Evolutionary conservation across 2,329 filamentous ascomycete genomes (phyloP), one percentile per base, ranked within the genome.

Genomic region (Phyllosticta paracitricarpa): DNA sequence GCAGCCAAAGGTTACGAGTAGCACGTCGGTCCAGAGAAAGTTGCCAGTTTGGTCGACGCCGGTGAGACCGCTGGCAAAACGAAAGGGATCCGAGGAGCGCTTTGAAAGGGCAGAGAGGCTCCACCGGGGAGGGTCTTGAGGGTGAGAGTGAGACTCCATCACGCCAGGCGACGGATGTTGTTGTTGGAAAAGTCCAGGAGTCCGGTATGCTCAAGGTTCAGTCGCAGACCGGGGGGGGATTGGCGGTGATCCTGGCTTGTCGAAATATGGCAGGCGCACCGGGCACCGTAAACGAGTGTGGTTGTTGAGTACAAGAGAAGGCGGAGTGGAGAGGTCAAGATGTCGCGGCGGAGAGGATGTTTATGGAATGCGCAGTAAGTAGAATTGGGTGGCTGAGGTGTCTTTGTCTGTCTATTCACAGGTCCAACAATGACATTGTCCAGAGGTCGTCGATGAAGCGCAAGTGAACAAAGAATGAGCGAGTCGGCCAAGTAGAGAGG

Each of bases 1-100:
- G 22, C 71, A 65, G 55, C 73, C 65, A 65, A 77, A 76, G 22
- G 68, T 70, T 9, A 65, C 61, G 2, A 77, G 66, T 54, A 79
- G 69, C 19, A 74, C 71, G 64, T 80, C 72, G 63, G 75, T 73
- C 69, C 77, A 79, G 51, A 79, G 67, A 66, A 71, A 80, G 71
- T 81, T 81, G 53, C 71, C 68, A 10, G 65, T 63, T 66, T 81
- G 79, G 67, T 80, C 73, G 56, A 81, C 79, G 54, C 79, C 79
- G 22, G 68, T 68, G 5, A 81, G 71, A 62, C 79, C 79, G 65
- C 76, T 74, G 26, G 74, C 73, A 66, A 70, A 77, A 58, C 69
- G 69, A 65, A 75, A 71, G 24, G 64, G 63, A 7, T 72, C 70
- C 57, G 48, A 35, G 54, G 54, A 33, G 19, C 33, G 33, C 51